Conservation (phyloP, 495 filamentous ascomycete species). For the Amorphotheca resinae region DNA sequence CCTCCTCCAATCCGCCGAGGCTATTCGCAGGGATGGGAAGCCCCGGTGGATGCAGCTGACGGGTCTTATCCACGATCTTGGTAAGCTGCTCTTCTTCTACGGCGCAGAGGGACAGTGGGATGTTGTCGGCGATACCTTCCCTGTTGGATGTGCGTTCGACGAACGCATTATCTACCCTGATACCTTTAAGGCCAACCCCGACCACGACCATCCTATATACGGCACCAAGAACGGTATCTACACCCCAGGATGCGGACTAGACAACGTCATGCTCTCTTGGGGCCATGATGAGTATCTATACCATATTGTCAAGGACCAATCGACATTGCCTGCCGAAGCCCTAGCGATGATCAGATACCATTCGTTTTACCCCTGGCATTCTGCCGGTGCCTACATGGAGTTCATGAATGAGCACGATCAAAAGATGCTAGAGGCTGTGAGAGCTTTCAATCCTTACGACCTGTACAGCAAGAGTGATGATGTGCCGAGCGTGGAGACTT, state of each 20-base stretch:
- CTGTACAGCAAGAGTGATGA: conserved; percentile 86
- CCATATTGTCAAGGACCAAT: conserved; percentile 68
- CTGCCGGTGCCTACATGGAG: conserved; percentile 59
- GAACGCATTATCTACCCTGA: conserved; percentile 65
- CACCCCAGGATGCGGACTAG: conserved; percentile 57
- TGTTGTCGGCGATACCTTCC: conserved; percentile 84
- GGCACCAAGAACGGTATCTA: conserved; percentile 69
- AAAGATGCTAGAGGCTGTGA: conserved; percentile 65
- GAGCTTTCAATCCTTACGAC: conserved; percentile 85
- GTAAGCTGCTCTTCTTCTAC: conserved; percentile 79
- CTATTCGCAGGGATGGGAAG: conserved; percentile 77
- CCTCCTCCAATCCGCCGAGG: conserved; percentile 73
- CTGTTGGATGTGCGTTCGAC: conserved; percentile 76
- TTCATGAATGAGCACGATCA: conserved; percentile 75
- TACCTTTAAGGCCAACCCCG: conserved; percentile 56
- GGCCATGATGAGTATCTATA: conserved; percentile 90
- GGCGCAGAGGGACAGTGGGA: conserved; percentile 80
- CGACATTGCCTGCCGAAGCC: conserved; percentile 61
- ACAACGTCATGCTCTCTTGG: conserved; percentile 82
- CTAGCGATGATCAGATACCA: conserved; percentile 88
- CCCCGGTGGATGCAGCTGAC: conserved; percentile 87
- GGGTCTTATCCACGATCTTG: conserved; percentile 81
- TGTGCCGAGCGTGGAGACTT: conserved; percentile 55
- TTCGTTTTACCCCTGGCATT: conserved; percentile 85
- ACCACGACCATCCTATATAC: conserved; percentile 52